Evolutionary conservation across 2,329 filamentous ascomycete genomes (phyloP), one percentile per base, ranked within the genome.

Genomic region (Nothophoma quercina): DNA sequence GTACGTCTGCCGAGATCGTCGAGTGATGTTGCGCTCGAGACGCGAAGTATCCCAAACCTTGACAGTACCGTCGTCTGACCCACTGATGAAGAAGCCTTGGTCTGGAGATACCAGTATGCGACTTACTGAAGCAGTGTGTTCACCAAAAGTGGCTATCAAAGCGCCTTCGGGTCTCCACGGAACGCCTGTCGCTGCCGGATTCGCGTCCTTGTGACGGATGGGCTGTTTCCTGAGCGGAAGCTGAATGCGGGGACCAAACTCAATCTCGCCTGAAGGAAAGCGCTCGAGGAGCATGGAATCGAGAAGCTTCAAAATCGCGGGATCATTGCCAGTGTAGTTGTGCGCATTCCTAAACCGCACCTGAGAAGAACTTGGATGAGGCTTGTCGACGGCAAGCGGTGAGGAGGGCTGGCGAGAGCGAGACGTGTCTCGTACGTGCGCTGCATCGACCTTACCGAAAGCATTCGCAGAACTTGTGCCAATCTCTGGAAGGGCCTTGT

Each of bases 61-160:
- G 50, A 97, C 90, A 6, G 85, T 86, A 2, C 95, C 91, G 73
- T 99, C 95, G 66, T 96, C 91, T 8, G 93, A 93, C 6, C 88
- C 93, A 1, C 95, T 98, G 50, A 97, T 83, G 74, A 99, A 99
- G 77, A 99, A 99, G 4, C 88, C 79, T 71, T 99, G 93, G 68
- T 99, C 95, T 0, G 93, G 91, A 1, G 95, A 88, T 7, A 91
- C 85, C 2, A 89, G 81, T 9, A 98, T 85, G 8, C 93, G 86
- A 67, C 89, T 96, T 59, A 98, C 85, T 7, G 90, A 85, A 0
- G 86, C 91, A 22, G 82, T 87, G 69, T 99, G 95, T 71, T 99
- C 95, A 1, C 90, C 86, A 67, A 98, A 92, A 1, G 91, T 91
- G 2, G 93, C 91, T 16, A 98, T 88, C 7, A 98, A 81, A 43